Percentiles rank a stretch among this genome's conserved stretches.
These are phyloP conservation scores for Epichloe elymi DNA, from an alignment of 2,329 filamentous ascomycete genomes.

Conservation along the genomic window DNA sequence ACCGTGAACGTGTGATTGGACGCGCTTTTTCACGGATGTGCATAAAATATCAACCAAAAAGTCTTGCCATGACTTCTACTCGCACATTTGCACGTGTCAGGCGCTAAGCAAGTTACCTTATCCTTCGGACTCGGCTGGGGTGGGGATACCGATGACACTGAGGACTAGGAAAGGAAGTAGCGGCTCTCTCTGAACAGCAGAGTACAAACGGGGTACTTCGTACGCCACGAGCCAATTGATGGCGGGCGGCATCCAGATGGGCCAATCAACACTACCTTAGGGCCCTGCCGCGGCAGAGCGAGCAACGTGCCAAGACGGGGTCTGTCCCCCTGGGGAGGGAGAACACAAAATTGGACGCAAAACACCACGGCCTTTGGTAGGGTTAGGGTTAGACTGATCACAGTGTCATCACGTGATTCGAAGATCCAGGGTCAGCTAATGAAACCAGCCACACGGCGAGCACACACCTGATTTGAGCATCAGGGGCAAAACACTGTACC, in stretches of 20 bases:
- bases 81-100: constrained; percentile 2
- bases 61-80: no score
- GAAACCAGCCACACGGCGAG: background rate
- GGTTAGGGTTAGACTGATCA: constrained; percentile 3
- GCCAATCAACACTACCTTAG: background rate
- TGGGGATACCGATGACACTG: background rate
- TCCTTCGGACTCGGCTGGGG: constrained; percentile 1
- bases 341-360: background rate
- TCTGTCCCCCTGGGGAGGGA: background rate
- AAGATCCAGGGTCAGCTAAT: background rate
- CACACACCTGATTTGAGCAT: background rate
- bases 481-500: background rate
- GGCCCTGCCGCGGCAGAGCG: background rate
- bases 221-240: no score
- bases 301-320: background rate
- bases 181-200: background rate
- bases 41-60: background rate
- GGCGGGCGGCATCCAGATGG: background rate
- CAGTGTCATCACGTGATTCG: background rate
- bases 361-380: background rate
- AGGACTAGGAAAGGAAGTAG: no score
- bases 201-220: no score
- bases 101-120: constrained; percentile 3
- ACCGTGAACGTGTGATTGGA: background rate
- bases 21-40: background rate